phyloP scores from a whole-genome alignment of 2,329 filamentous ascomycete species.

The Hysterium pulicare region DNA sequence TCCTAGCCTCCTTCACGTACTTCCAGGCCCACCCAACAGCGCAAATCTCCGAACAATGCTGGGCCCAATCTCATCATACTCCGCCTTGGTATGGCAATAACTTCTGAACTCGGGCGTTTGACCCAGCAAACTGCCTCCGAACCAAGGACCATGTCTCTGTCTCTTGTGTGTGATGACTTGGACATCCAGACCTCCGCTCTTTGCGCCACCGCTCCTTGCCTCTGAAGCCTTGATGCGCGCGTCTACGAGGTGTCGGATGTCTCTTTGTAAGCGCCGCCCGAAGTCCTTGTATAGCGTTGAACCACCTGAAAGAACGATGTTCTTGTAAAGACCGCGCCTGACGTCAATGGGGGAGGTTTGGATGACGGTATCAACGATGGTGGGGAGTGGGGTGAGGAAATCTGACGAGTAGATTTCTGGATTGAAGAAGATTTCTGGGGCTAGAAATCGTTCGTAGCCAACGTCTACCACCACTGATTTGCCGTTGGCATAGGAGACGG shows the following conservation, averaged over 20 bases:
- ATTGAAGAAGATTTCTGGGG: constrained; percentile 99
- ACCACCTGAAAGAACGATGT: constrained; percentile 95
- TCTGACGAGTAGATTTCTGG: constrained; percentile 99
- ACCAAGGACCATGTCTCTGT: constrained; percentile 97
- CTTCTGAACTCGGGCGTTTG: constrained; percentile 98
- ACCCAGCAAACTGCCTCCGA: constrained; percentile 91
- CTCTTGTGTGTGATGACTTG: constrained; percentile 97
- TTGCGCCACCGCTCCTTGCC: constrained; percentile 83
- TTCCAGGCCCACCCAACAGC: constrained; percentile 85
- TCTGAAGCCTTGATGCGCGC: constrained; percentile 90
- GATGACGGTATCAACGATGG: constrained; percentile 93
- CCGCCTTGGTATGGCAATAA: constrained; percentile 79
- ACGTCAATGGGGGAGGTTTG: constrained; percentile 98
- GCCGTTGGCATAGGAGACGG: constrained; percentile 80
- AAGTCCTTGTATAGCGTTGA: constrained; percentile 99
- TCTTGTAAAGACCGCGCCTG: constrained; percentile 96
- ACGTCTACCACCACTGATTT: constrained; percentile 84
- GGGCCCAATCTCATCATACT: constrained; percentile 90
- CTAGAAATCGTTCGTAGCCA: constrained; percentile 95
- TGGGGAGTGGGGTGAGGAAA: constrained; percentile 91
- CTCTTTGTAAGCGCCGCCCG: constrained; percentile 88
- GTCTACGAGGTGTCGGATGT: constrained; percentile 95
- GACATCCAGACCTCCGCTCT: constrained; percentile 90
- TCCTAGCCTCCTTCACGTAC: constrained; percentile 44
- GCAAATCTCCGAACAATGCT: constrained; percentile 95